These are phyloP conservation scores for Neofusicoccum parvum DNA, from an alignment of 2,329 filamentous ascomycete genomes.

Conservation along the genomic window DNA sequence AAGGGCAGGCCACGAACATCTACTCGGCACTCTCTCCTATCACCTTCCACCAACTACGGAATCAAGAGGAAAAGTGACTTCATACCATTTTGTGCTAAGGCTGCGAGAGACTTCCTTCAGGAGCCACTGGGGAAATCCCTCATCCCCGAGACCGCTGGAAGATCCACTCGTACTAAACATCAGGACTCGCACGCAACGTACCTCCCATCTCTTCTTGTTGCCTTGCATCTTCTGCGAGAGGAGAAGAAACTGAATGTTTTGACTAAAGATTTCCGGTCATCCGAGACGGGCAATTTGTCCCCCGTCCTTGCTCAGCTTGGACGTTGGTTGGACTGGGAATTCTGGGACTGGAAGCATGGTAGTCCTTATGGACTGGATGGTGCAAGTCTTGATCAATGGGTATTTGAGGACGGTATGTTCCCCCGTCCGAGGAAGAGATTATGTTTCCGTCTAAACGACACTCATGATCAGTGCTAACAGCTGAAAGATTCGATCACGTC, in stretches of 20 bases:
- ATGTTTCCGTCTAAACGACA: no score
- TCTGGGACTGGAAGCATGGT: constrained; percentile 58
- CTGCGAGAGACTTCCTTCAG: constrained; percentile 38
- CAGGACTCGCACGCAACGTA: constrained; percentile 33
- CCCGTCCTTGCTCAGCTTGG: constrained; percentile 79
- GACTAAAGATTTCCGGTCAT: constrained; percentile 51
- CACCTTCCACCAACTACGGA: constrained; percentile 5
- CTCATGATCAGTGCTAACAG: background rate
- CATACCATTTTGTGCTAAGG: constrained; percentile 32
- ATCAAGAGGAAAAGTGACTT: constrained; percentile 32
- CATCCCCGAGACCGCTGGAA: constrained; percentile 2
- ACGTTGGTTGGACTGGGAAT: constrained; percentile 75
- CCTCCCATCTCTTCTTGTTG: constrained; percentile 69
- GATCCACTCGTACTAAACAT: constrained; percentile 15
- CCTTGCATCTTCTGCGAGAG: constrained; percentile 83
- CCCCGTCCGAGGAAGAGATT: background rate
- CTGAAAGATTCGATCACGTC: constrained; percentile 11
- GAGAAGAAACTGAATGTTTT: constrained; percentile 79
- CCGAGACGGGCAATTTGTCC: constrained; percentile 58
- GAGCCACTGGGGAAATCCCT: constrained; percentile 36
- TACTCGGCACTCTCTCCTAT: constrained; percentile 22
- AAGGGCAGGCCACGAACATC: constrained; percentile 22
- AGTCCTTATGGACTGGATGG: constrained; percentile 65
- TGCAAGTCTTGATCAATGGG: constrained; percentile 55
- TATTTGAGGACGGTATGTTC: constrained; percentile 56